Evolutionary conservation across 441 rosid genomes (phyloP).

Genomic region (Aleurites moluccanus): DNA sequence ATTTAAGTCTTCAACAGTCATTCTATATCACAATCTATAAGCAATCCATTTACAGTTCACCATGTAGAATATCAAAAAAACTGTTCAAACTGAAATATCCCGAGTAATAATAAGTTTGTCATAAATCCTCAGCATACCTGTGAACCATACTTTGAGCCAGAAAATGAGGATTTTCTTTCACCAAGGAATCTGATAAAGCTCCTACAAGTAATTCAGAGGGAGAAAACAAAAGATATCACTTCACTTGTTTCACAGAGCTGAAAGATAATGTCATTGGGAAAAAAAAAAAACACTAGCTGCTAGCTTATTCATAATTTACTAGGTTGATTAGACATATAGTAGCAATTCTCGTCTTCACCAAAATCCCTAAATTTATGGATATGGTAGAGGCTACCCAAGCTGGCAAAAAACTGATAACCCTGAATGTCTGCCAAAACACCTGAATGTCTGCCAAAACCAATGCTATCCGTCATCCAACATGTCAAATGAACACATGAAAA

Average conservation of each 20-base stretch:
- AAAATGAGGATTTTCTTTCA: slow-evolving; percentile 65
- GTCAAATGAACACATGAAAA: not conserved
- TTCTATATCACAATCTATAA: not conserved
- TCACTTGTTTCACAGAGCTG: not conserved
- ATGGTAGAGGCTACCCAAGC: not conserved
- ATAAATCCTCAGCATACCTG: slow-evolving; percentile 52
- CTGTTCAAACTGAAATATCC: not conserved
- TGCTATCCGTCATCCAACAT: not conserved
- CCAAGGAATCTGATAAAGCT: slow-evolving; percentile 80
- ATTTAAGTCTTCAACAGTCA: not conserved
- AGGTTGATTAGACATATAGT: too few relatives aligned
- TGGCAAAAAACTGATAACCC: not conserved
- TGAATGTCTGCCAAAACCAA: not conserved
- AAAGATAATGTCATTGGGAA: not conserved
- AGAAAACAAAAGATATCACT: slow-evolving; percentile 23
- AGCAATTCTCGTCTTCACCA: not conserved
- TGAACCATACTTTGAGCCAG: slow-evolving; percentile 76
- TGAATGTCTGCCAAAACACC: too few relatives aligned
- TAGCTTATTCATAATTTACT: too few relatives aligned
- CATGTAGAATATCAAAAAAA: too few relatives aligned
- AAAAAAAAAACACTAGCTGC: not conserved
- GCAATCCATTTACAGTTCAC: not conserved
- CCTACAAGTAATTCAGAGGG: slow-evolving; percentile 40
- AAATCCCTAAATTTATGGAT: not conserved
- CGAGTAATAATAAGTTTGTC: not conserved